Conservation (phyloP, 805 yeast genomes). For the Hanseniaspora clermontiae region DNA sequence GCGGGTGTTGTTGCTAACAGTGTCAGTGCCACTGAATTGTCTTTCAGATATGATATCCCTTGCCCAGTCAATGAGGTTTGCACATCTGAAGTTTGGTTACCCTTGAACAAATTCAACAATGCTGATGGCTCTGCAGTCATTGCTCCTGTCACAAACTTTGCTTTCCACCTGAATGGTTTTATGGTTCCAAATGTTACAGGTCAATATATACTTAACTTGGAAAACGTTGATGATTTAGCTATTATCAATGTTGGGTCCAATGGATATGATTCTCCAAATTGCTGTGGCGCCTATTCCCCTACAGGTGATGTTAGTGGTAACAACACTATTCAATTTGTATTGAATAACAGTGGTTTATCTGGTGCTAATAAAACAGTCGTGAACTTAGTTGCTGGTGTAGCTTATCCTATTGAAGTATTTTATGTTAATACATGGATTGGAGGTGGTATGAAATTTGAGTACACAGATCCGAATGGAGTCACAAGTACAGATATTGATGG, state of each 20-base stretch:
- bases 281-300: not conserved
- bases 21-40: not conserved
- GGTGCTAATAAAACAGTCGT: conserved; percentile 11
- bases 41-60: not conserved
- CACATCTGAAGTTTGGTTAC: not conserved
- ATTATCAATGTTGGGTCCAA: conserved; percentile 1
- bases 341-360: not conserved
- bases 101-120: not conserved
- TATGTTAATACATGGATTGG: conserved; percentile 18
- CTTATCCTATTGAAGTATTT: conserved; percentile 24
- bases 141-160: not conserved
- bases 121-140: not conserved
- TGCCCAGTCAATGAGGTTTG: not conserved
- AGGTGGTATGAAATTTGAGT: conserved; percentile 16
- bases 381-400: conserved; percentile 20
- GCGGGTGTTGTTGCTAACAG: not conserved
- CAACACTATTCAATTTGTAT: not conserved
- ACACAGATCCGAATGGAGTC: conserved; percentile 19
- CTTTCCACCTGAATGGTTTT: conserved; percentile 4
- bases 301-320: not conserved
- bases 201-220: not conserved
- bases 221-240: conserved; percentile 6
- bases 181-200: not conserved
- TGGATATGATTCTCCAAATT: not conserved
- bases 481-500: conserved; percentile 1